Conservation (phyloP, 345 rosid species). For the Anacardium occidentale region DNA sequence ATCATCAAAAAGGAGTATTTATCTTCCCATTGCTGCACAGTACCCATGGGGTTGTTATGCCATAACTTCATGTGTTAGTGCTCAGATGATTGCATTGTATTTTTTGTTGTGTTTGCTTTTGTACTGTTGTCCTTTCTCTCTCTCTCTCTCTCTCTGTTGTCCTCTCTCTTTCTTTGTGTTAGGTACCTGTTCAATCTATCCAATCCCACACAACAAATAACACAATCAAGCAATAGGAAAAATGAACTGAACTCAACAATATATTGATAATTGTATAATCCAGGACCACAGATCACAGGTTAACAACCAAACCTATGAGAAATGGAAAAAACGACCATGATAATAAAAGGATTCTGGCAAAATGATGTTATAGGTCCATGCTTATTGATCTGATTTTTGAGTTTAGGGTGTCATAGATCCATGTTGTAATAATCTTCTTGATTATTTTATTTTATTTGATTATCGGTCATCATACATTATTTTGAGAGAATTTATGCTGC, state of each 20-base stretch:
- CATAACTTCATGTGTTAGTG: neutral
- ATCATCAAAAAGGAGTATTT: neutral
- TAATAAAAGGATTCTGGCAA: neutral
- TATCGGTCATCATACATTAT: neutral
- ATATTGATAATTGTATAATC: too few relatives aligned
- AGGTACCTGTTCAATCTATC: too few relatives aligned
- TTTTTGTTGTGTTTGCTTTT: neutral
- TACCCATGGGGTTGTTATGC: neutral
- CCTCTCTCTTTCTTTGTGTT: neutral
- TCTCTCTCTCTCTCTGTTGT: neutral
- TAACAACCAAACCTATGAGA: too few relatives aligned
- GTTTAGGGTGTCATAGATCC: neutral
- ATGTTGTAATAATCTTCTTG: slow-evolving; percentile 3
- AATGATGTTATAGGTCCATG: too few relatives aligned
- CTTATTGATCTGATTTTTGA: neutral
- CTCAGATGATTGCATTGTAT: neutral
- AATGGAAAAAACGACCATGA: neutral
- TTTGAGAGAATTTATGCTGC: slow-evolving; percentile 9
- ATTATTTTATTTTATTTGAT: neutral
- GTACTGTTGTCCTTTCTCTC: neutral
- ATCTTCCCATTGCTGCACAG: neutral
- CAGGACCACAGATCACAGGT: too few relatives aligned
- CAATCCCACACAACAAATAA: too few relatives aligned
- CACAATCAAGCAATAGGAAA: too few relatives aligned
- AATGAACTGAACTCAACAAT: too few relatives aligned